phyloP scores from a whole-genome alignment of 2,329 filamentous ascomycete genomes.

The Fusarium decemcellulare region DNA sequence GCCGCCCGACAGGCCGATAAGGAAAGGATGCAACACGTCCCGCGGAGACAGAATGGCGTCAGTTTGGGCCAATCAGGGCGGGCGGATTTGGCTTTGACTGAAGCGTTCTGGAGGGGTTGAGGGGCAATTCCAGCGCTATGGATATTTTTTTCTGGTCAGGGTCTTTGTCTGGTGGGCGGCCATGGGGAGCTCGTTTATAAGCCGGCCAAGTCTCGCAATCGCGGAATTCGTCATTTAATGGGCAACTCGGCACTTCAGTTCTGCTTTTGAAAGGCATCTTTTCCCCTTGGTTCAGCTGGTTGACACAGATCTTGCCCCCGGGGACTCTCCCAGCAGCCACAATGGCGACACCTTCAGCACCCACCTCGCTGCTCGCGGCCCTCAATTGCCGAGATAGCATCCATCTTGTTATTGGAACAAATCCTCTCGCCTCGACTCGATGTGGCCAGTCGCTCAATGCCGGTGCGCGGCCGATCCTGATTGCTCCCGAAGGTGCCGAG shows the following conservation, averaged over 20 bases:
- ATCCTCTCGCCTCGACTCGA: slow-evolving; percentile 87
- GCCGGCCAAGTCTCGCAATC: slow-evolving; percentile 34
- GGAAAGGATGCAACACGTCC: slow-evolving; percentile 12
- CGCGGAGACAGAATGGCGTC: slow-evolving; percentile 52
- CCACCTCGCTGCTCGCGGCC: slow-evolving; percentile 76
- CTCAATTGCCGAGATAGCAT: slow-evolving; percentile 78
- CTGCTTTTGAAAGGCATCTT: not conserved
- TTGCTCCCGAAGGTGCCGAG: slow-evolving; percentile 77
- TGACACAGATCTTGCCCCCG: not conserved
- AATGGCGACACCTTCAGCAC: slow-evolving; percentile 31
- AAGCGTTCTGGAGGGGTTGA: slow-evolving; percentile 27
- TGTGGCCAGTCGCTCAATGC: slow-evolving; percentile 85
- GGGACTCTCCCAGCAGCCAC: not conserved
- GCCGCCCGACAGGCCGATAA: slow-evolving; percentile 46
- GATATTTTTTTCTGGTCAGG: slow-evolving; percentile 32
- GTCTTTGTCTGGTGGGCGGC: slow-evolving; percentile 11
- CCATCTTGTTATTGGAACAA: slow-evolving; percentile 89
- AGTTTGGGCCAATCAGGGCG: slow-evolving; percentile 46
- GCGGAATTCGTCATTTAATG: slow-evolving; percentile 5
- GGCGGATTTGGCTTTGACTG: slow-evolving; percentile 34
- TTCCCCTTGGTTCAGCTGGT: not conserved
- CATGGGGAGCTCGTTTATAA: slow-evolving; percentile 34
- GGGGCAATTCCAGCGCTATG: slow-evolving; percentile 26
- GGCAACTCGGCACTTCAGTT: not conserved
- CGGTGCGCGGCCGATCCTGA: slow-evolving; percentile 84